These are phyloP conservation scores for Ganoderma boninense DNA, from an alignment of 1,284 basidiomycete species.

Conservation along the genomic window DNA sequence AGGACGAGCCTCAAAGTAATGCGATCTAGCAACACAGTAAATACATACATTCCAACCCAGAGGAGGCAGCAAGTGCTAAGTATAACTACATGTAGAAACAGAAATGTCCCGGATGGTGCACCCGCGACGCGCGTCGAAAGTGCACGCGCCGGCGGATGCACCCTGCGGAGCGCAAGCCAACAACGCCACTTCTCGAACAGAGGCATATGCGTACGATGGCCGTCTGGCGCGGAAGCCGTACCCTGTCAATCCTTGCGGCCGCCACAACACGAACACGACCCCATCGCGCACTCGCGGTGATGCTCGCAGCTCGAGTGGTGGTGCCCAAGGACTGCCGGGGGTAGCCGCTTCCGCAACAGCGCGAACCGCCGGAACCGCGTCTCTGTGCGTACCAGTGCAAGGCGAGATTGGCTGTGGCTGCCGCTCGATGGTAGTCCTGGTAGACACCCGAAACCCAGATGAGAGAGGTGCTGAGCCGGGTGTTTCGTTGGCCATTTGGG, in stretches of 20 bases:
- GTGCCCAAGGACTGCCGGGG: slow-evolving; percentile 23
- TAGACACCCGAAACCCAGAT: not conserved
- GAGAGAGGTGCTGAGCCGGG: not conserved
- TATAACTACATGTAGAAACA: too few relatives aligned
- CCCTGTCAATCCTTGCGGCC: slow-evolving; percentile 36
- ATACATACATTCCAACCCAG: too few relatives aligned
- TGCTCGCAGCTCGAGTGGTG: slow-evolving; percentile 27
- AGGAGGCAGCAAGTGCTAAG: too few relatives aligned
- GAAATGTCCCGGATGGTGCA: not conserved
- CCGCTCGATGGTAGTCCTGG: not conserved
- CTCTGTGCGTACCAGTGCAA: too few relatives aligned
- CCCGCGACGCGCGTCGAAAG: not conserved
- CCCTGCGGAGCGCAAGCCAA: not conserved
- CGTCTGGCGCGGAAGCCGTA: slow-evolving; percentile 19
- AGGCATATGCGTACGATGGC: too few relatives aligned
- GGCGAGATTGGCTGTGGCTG: too few relatives aligned
- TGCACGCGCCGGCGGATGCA: not conserved
- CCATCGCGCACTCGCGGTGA: slow-evolving; percentile 21
- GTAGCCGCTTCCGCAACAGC: slow-evolving; percentile 21
- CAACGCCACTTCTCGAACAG: too few relatives aligned
- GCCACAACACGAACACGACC: slow-evolving; percentile 31
- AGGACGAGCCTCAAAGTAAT: too few relatives aligned
- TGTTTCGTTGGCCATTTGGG: not conserved
- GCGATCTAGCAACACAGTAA: too few relatives aligned
- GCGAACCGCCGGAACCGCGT: not conserved